These are phyloP conservation scores for Kockovaella imperatae DNA, from an alignment of 768 basidiomycete genomes.

Conservation along the genomic window DNA sequence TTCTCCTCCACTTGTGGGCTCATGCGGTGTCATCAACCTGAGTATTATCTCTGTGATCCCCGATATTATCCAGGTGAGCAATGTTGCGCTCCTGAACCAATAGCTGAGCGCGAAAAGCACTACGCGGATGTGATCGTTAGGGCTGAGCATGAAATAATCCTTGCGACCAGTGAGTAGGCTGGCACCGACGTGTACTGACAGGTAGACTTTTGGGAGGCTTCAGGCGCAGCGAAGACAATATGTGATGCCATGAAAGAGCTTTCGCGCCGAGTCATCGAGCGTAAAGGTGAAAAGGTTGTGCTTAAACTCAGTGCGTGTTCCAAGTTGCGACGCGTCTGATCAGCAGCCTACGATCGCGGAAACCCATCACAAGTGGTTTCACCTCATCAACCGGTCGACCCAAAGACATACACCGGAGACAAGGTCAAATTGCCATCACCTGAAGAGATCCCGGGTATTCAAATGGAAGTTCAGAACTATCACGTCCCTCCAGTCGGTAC, in stretches of 20 bases:
- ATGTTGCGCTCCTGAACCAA: neutral
- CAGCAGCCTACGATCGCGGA: slow-evolving; percentile 27
- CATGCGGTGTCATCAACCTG: slow-evolving; percentile 20
- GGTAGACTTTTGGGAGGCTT: slow-evolving; percentile 29
- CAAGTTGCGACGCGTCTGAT: neutral
- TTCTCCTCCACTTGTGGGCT: slow-evolving; percentile 17
- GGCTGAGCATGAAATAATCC: slow-evolving; percentile 25
- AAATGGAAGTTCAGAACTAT: slow-evolving; percentile 26
- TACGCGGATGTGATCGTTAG: slow-evolving; percentile 28
- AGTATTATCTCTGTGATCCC: slow-evolving; percentile 30
- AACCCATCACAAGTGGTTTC: slow-evolving; percentile 23
- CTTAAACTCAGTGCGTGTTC: slow-evolving; percentile 21
- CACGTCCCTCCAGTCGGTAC: slow-evolving; percentile 54
- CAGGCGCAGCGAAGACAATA: slow-evolving; percentile 18
- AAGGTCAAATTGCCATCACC: slow-evolving; percentile 25
- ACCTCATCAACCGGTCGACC: slow-evolving; percentile 23
- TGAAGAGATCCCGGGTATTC: slow-evolving; percentile 22
- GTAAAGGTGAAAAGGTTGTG: slow-evolving; percentile 16
- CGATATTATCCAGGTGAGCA: slow-evolving; percentile 27
- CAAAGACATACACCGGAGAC: slow-evolving; percentile 24
- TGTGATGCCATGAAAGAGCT: slow-evolving; percentile 25
- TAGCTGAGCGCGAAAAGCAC: slow-evolving; percentile 8
- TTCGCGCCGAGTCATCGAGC: slow-evolving; percentile 18
- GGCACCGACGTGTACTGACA: neutral
- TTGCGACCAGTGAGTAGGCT: slow-evolving; percentile 21